A percentile compares a stretch with the other conserved stretches of the same genome.
Evolutionary conservation across 2,329 filamentous ascomycete species (phyloP).

Genomic region (Talaromyces sp.): DNA sequence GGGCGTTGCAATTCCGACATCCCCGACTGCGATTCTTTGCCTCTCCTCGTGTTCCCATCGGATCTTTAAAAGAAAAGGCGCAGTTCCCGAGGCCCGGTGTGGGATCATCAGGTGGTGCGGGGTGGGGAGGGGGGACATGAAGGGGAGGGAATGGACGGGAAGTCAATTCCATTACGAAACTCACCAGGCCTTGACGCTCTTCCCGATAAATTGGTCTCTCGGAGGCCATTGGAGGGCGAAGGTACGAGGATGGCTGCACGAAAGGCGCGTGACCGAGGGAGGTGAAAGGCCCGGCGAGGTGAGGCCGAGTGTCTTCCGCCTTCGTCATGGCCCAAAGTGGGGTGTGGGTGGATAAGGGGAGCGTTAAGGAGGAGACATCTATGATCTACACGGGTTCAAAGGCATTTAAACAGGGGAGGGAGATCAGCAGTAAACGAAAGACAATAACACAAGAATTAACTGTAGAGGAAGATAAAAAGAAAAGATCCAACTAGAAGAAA

Average conservation of each 20-base stretch:
- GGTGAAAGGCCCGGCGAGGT: constrained; percentile 21
- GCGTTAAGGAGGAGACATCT: neutral
- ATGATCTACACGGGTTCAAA: neutral
- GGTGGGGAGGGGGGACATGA: constrained; percentile 7
- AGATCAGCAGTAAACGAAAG: too few relatives aligned
- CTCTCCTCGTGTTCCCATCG: constrained; percentile 1
- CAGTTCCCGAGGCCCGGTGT: neutral
- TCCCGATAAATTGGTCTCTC: constrained; percentile 53
- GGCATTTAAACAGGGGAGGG: neutral
- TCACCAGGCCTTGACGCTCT: constrained; percentile 54
- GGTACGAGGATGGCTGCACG: constrained; percentile 53
- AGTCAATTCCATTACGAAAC: constrained; percentile 23
- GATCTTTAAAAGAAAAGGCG: constrained; percentile 7
- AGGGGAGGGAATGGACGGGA: constrained; percentile 7
- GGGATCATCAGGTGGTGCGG: neutral
- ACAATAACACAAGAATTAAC: too few relatives aligned
- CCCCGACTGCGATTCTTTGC: neutral
- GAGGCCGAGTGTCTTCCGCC: constrained; percentile 28
- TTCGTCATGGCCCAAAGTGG: constrained; percentile 25
- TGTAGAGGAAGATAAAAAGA: too few relatives aligned
- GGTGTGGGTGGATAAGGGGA: constrained; percentile 5
- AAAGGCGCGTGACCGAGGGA: constrained; percentile 49
- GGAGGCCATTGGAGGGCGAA: constrained; percentile 49
- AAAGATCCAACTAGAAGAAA: too few relatives aligned
- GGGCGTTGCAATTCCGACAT: constrained; percentile 12